A percentile compares a stretch with the other conserved stretches of the same genome.
Evolutionary conservation across 352 stramenopile genomes (phyloP).

Genomic region (Phytopythium mirpurense): DNA sequence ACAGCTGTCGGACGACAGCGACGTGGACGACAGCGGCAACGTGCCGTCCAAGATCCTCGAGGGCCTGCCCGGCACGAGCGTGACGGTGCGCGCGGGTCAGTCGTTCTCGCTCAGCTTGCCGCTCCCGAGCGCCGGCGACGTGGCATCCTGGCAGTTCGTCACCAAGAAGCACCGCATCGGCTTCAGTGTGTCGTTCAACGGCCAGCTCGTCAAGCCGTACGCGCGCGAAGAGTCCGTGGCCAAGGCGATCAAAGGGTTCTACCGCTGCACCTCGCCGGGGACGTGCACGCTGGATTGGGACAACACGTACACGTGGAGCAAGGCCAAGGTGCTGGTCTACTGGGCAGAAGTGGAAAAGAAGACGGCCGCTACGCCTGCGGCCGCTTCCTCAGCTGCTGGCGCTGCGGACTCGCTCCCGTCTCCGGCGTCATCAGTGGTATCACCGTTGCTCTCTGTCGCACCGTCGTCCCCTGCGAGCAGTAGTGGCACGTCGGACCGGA

Average conservation of each 20-base stretch:
- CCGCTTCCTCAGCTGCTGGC: background rate
- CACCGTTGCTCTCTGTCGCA: background rate
- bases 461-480: background rate
- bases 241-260: conserved; percentile 62
- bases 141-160: conserved; percentile 66
- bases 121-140: conserved; percentile 33
- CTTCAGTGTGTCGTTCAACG: conserved; percentile 73
- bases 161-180: conserved; percentile 82
- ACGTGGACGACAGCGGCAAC: conserved; percentile 39
- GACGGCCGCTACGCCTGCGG: background rate
- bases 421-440: background rate
- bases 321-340: conserved; percentile 70
- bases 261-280: conserved; percentile 39
- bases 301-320: conserved; percentile 83
- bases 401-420: background rate
- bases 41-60: conserved; percentile 46
- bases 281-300: conserved; percentile 71
- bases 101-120: conserved; percentile 62
- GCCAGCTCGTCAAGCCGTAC: conserved; percentile 52
- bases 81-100: conserved; percentile 57
- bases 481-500: background rate
- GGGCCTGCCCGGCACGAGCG: conserved; percentile 49
- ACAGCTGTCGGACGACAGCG: conserved; percentile 40
- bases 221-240: conserved; percentile 54
- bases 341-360: conserved; percentile 59